These are phyloP conservation scores for Pyrenopolyporus hunteri DNA, from an alignment of 495 filamentous ascomycete species.

Conservation along the genomic window DNA sequence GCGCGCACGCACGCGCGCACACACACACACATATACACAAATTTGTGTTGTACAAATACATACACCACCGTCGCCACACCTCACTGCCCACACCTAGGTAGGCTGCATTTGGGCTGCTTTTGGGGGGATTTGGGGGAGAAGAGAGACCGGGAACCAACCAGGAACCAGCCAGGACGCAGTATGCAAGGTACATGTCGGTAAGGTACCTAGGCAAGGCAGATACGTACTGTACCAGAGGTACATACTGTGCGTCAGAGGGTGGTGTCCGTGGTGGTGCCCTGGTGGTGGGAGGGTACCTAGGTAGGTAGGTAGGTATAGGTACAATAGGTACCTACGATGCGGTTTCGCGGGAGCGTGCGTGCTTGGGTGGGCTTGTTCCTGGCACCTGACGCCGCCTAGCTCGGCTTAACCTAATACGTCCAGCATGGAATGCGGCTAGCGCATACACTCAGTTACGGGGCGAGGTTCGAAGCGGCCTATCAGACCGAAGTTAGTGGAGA, in stretches of 20 bases:
- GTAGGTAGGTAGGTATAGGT: no score
- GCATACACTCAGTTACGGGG: conserved; percentile 1
- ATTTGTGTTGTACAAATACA: no score
- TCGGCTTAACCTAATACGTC: conserved; percentile 4
- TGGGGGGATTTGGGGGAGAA: neutral
- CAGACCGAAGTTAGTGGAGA: conserved; percentile 12
- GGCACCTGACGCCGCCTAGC: conserved; percentile 26
- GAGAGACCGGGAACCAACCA: neutral
- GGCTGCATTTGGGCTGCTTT: no score
- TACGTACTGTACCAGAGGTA: neutral
- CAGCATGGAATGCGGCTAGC: conserved; percentile 24
- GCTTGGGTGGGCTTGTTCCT: conserved; percentile 11
- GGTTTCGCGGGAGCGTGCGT: conserved; percentile 22
- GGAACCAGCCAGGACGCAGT: conserved; percentile 3
- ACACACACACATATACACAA: no score
- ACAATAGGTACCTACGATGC: conserved; percentile 8
- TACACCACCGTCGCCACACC: no score
- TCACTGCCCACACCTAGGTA: no score
- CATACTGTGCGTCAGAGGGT: conserved; percentile 7
- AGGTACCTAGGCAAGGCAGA: neutral
- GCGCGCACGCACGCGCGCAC: no score
- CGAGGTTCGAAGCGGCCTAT: conserved; percentile 6
- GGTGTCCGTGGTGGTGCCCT: neutral
- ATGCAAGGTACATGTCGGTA: neutral
- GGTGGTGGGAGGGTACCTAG: no score